Conservation (phyloP, 768 basidiomycete genomes). For the Termitomyces sp. region DNA sequence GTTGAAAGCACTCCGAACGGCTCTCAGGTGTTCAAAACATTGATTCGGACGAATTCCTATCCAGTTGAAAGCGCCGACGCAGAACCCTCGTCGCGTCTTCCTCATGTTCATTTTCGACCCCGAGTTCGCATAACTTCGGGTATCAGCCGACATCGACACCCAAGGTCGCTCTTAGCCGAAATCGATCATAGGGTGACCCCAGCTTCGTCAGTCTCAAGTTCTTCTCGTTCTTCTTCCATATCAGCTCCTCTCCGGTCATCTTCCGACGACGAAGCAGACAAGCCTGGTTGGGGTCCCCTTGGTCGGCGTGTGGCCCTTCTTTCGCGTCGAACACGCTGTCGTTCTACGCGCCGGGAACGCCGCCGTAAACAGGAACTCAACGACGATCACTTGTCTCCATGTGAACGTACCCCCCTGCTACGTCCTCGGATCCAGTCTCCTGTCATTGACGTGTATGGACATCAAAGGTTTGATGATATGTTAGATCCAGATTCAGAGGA, state of each 20-base stretch:
- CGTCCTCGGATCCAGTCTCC: conserved; percentile 9
- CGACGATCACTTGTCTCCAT: conserved; percentile 5
- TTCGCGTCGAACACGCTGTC: conserved; percentile 20
- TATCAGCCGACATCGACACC: conserved; percentile 40
- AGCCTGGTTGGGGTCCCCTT: conserved; percentile 55
- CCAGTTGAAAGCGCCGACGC: conserved; percentile 2
- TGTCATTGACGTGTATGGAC: conserved; percentile 1
- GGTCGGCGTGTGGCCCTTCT: conserved; percentile 47
- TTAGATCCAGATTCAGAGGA: conserved; percentile 24
- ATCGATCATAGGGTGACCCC: conserved; percentile 8
- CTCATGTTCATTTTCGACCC: conserved; percentile 60
- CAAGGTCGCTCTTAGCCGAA: conserved; percentile 2
- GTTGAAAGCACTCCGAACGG: conserved; percentile 12
- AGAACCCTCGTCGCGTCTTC: conserved; percentile 13
- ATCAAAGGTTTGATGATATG: conserved; percentile 2
- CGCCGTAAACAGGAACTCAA: conserved; percentile 2
- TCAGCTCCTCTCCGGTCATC: conserved; percentile 71
- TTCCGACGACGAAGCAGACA: conserved; percentile 36
- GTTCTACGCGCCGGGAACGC: conserved; percentile 12
- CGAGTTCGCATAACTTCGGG: conserved; percentile 77
- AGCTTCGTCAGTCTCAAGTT: conserved; percentile 46
- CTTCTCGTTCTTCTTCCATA: conserved; percentile 67
- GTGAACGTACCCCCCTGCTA: conserved; percentile 36
- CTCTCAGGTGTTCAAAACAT: conserved; percentile 16
- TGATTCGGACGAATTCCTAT: conserved; percentile 8